phyloP scores from a whole-genome alignment of 352 stramenopile genomes.

The Phytophthora citricola region DNA sequence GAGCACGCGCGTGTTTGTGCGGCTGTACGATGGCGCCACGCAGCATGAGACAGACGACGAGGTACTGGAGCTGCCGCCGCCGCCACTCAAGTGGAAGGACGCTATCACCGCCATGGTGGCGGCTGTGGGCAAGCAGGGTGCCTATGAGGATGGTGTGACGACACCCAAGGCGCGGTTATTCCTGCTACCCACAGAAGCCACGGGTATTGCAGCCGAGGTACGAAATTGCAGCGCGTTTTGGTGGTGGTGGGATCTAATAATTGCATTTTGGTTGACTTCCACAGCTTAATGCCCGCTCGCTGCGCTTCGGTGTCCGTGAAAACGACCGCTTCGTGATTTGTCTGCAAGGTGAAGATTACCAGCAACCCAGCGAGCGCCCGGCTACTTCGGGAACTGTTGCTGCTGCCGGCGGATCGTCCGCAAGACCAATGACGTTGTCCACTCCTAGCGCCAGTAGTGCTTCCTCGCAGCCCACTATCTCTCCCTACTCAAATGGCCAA shows the following conservation, averaged over 20 bases:
- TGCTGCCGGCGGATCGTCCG: conserved; percentile 11
- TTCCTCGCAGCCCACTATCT: conserved; percentile 32
- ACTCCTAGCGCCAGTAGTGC: conserved; percentile 27
- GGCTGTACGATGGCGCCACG: conserved; percentile 65
- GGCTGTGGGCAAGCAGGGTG: conserved; percentile 57
- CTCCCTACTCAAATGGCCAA: conserved; percentile 29
- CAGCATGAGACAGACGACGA: conserved; percentile 67
- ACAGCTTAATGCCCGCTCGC: conserved; percentile 71
- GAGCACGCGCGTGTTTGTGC: conserved; percentile 79
- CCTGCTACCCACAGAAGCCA: conserved; percentile 58
- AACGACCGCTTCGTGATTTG: conserved; percentile 83
- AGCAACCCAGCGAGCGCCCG: conserved; percentile 41
- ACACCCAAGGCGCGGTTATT: conserved; percentile 65
- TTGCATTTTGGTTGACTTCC: conserved; percentile 1
- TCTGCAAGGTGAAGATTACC: conserved; percentile 74
- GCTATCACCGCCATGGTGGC: conserved; percentile 70
- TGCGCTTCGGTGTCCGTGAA: conserved; percentile 79
- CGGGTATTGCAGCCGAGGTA: conserved; percentile 72
- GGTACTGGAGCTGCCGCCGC: conserved; percentile 68
- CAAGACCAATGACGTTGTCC: conserved; percentile 23
- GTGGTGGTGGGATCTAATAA: conserved; percentile 14
- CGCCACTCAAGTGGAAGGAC: conserved; percentile 73
- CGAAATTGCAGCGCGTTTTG: neutral
- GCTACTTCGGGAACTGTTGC: neutral
- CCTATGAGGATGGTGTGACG: conserved; percentile 50